Conservation (phyloP, 78 protist genomes). For the Dictyostelium citrinum region DNA sequence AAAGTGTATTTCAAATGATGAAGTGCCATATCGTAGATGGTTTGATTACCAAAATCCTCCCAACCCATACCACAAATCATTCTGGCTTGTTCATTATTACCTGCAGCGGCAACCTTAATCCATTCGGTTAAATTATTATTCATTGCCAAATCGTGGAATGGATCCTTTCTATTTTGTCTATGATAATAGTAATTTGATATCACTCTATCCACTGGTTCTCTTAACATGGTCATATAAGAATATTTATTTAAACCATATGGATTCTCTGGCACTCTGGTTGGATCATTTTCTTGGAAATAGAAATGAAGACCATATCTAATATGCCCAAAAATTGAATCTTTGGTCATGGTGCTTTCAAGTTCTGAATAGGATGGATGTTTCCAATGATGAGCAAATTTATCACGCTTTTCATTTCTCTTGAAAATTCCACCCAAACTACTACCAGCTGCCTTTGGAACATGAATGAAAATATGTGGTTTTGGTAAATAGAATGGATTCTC, state of each 20-base stretch:
- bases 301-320: conserved; percentile 51
- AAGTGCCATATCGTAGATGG: neutral
- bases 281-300: neutral
- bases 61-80: conserved; percentile 65
- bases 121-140: conserved; percentile 8
- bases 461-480: conserved; percentile 53
- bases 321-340: conserved; percentile 39
- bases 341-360: neutral
- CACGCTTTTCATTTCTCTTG: conserved; percentile 46
- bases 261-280: neutral
- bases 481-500: conserved; percentile 38
- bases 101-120: conserved; percentile 8
- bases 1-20: conserved; percentile 52
- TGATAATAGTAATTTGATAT: conserved; percentile 70
- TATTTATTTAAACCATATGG: conserved; percentile 22
- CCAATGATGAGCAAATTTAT: conserved; percentile 35
- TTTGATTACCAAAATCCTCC: neutral
- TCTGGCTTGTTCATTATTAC: conserved; percentile 67
- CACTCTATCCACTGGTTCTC: conserved; percentile 72
- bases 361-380: conserved; percentile 3
- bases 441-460: conserved; percentile 64
- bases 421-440: conserved; percentile 21
- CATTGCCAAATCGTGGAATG: conserved; percentile 51
- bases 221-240: conserved; percentile 59
- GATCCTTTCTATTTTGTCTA: conserved; percentile 66